Base-by-base conservation (phyloP, 805 yeast species). In the Priceomyces carsonii region DNA sequence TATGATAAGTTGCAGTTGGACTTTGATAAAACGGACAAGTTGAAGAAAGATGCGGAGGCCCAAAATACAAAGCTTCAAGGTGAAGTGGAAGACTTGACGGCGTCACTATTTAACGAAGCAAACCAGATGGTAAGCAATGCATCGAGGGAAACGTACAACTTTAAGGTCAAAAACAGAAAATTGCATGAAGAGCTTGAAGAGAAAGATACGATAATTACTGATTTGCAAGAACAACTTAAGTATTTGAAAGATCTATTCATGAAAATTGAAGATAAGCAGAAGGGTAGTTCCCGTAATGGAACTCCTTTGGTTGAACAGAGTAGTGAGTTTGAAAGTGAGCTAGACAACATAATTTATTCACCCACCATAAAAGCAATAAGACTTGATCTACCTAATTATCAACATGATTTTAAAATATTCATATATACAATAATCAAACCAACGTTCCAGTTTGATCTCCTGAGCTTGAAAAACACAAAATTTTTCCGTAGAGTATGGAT, bases 71-170 rank as follows among this genome's bases (percentile, higher is more conserved):
- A 73, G 39, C 60, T 87, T 33, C 77, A 82, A 42, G 76, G 71
- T 20, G 96, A 87, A 53, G 84, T 87, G 23, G 93, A 85, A 51
- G 95, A 86, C 25, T 61, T 87, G 30, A 77, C 89, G 1, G 86
- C 82, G 1, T 78, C 89, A 1, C 61, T 87, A 20, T 87, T 87
- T 53, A 83, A 78, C 43, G 93, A 88, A 53, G 96, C 96, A 9
- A 87, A 87, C 53, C 72, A 74, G 32, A 85, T 86, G 86, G 96
- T 87, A 5, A 78, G 83, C 32, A 77, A 80, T 42, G 95, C 95
- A 0, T 77, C 85, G 40, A 70, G 78, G 35, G 84, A 82, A 38
- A 75, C 81, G 4, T 72, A 80, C 51, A 78, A 76, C 21, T 69
- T 69, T 42, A 79, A 80, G 47, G 59, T 75, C 32, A 77, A 80